Evolutionary conservation across 257 asterid genomes (phyloP).

Genomic region (Lantana camara): DNA sequence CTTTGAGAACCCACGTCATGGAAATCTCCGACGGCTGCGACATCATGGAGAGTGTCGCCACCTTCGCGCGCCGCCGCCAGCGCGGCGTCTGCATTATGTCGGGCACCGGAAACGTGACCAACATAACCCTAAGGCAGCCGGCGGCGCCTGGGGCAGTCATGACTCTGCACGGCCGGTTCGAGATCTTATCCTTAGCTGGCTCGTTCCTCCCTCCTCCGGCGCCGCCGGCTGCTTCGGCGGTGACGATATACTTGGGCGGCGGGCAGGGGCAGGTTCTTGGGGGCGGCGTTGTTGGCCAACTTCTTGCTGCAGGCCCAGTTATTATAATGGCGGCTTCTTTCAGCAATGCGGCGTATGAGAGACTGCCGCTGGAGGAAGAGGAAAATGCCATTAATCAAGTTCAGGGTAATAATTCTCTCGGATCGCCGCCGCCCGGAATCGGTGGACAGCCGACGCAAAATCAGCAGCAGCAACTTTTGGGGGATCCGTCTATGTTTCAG

Average conservation of each 20-base stretch:
- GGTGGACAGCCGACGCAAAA: slow-evolving; percentile 25
- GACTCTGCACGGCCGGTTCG: slow-evolving; percentile 73
- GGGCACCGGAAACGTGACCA: slow-evolving; percentile 69
- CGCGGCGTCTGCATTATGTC: slow-evolving; percentile 80
- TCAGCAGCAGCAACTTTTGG: slow-evolving; percentile 37
- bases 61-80: slow-evolving; percentile 72
- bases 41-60: slow-evolving; percentile 59
- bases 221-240: slow-evolving; percentile 65
- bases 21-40: slow-evolving; percentile 78
- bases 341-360: slow-evolving; percentile 80
- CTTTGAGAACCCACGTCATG: slow-evolving; percentile 77
- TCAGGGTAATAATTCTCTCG: slow-evolving; percentile 27
- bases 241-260: slow-evolving; percentile 69
- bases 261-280: slow-evolving; percentile 92
- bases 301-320: slow-evolving; percentile 77
- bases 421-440: slow-evolving; percentile 27
- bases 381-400: slow-evolving; percentile 38
- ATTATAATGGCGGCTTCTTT: slow-evolving; percentile 80
- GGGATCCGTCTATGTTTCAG: slow-evolving; percentile 47
- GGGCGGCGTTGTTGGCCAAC: slow-evolving; percentile 77
- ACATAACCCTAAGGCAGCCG: slow-evolving; percentile 71
- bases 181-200: slow-evolving; percentile 69
- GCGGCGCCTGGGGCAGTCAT: slow-evolving; percentile 69
- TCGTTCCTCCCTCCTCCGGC: slow-evolving; percentile 86
- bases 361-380: slow-evolving; percentile 74